These are phyloP conservation scores for Penicillium janthinellum DNA, from an alignment of 2,329 filamentous ascomycete genomes.

Conservation along the genomic window DNA sequence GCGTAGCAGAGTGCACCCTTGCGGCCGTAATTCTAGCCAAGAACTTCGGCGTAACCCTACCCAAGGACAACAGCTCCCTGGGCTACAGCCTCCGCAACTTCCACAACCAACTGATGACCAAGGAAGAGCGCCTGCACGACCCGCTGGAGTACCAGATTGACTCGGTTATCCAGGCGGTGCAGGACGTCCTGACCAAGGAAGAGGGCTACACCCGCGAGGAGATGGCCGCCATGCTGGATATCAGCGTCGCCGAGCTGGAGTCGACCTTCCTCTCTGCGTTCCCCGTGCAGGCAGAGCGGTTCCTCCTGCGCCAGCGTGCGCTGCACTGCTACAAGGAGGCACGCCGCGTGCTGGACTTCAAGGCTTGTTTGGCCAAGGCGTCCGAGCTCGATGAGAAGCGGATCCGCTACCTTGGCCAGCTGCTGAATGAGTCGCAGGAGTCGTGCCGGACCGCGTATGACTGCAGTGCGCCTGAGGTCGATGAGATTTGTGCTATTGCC, in stretches of 20 bases:
- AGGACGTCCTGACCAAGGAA: conserved; percentile 71
- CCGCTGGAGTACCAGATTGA: conserved; percentile 68
- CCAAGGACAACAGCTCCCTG: conserved; percentile 77
- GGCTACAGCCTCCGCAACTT: conserved; percentile 83
- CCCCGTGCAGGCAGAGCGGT: conserved; percentile 81
- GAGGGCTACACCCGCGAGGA: conserved; percentile 88
- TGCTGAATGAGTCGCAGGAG: conserved; percentile 87
- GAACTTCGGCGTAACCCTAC: conserved; percentile 64
- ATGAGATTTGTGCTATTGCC: conserved; percentile 81
- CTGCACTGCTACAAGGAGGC: conserved; percentile 91
- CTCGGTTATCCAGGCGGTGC: conserved; percentile 69
- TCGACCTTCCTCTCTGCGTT: conserved; percentile 81
- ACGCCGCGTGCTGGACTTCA: conserved; percentile 80
- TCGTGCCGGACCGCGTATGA: conserved; percentile 87
- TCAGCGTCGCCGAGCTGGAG: conserved; percentile 72
- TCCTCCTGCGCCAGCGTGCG: conserved; percentile 84
- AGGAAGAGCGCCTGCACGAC: conserved; percentile 50
- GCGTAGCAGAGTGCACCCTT: conserved; percentile 92
- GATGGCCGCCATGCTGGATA: conserved; percentile 70
- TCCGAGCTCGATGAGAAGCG: conserved; percentile 65
- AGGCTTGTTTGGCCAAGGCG: conserved; percentile 65
- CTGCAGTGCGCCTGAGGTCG: conserved; percentile 90
- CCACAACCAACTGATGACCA: conserved; percentile 75
- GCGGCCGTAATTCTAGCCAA: conserved; percentile 71
- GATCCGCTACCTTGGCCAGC: conserved; percentile 70